phyloP scores from a whole-genome alignment of 202 grass and related monocot species.

The Zoysia matrella region DNA sequence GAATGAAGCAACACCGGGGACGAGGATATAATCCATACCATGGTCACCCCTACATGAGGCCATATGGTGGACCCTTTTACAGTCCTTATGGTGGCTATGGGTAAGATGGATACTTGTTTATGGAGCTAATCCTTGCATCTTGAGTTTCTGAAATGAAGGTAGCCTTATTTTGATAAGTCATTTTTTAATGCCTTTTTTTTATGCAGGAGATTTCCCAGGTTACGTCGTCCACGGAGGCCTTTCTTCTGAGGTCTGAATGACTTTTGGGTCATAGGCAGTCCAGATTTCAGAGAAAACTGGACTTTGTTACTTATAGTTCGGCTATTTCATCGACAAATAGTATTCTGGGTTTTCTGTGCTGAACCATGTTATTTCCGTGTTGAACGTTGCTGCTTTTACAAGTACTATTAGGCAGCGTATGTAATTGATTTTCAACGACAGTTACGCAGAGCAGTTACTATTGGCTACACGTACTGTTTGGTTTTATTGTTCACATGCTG shows the following conservation, averaged over 20 bases:
- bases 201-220: slow-evolving; percentile 73
- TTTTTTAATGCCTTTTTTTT: slow-evolving; percentile 10
- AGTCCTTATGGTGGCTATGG: slow-evolving; percentile 56
- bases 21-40: slow-evolving; percentile 55
- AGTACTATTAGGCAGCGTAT: neutral
- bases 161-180: neutral
- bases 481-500: neutral
- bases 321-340: slow-evolving; percentile 29
- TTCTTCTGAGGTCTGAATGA: slow-evolving; percentile 56
- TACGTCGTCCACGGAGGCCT: slow-evolving; percentile 72
- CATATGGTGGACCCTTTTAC: no score
- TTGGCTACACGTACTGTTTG: neutral
- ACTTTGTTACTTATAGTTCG: neutral
- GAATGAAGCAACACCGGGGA: slow-evolving; percentile 67
- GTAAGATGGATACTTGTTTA: slow-evolving; percentile 41
- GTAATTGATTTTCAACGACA: slow-evolving; percentile 9
- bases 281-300: slow-evolving; percentile 27
- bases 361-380: slow-evolving; percentile 12
- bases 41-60: no score
- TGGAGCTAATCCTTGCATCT: neutral
- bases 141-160: neutral
- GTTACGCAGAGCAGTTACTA: neutral
- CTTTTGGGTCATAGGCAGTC: neutral
- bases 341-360: neutral
- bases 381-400: slow-evolving; percentile 10